A percentile compares a stretch with the other conserved stretches of the same genome.
Conservation (phyloP, 495 filamentous ascomycete species). For the Penicillium macrosclerotiorum region DNA sequence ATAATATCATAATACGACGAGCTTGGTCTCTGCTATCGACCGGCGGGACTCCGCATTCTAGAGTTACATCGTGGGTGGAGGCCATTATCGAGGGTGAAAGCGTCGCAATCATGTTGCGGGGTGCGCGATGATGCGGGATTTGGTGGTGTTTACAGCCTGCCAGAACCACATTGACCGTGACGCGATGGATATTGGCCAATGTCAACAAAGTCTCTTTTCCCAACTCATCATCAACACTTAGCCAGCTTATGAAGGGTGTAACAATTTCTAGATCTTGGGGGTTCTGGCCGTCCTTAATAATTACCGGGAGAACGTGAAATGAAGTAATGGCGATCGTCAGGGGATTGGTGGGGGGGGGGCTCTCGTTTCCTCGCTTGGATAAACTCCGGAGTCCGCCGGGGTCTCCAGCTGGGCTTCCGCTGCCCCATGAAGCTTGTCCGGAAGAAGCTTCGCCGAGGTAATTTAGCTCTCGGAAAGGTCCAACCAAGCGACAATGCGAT, state of each 20-base stretch:
- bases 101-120: background rate
- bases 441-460: slow-evolving; percentile 14
- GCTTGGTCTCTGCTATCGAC: slow-evolving; percentile 1
- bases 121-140: background rate
- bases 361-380: slow-evolving; percentile 6
- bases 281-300: background rate
- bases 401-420: background rate
- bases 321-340: slow-evolving; percentile 6
- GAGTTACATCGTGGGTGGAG: slow-evolving; percentile 16
- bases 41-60: slow-evolving; percentile 13
- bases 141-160: background rate
- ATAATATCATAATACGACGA: background rate
- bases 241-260: background rate
- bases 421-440: slow-evolving; percentile 14
- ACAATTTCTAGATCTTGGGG: background rate
- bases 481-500: too few species aligned
- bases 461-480: too few species aligned
- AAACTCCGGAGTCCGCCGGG: slow-evolving; percentile 17
- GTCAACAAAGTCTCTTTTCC: too few species aligned
- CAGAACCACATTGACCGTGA: background rate
- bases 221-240: too few species aligned
- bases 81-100: slow-evolving; percentile 4
- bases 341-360: too few species aligned
- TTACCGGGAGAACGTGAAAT: too few species aligned
- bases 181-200: too few species aligned